These are phyloP conservation scores for Mucor plumbeus DNA, from an alignment of 371 early-diverging fungal genomes.

Conservation along the genomic window DNA sequence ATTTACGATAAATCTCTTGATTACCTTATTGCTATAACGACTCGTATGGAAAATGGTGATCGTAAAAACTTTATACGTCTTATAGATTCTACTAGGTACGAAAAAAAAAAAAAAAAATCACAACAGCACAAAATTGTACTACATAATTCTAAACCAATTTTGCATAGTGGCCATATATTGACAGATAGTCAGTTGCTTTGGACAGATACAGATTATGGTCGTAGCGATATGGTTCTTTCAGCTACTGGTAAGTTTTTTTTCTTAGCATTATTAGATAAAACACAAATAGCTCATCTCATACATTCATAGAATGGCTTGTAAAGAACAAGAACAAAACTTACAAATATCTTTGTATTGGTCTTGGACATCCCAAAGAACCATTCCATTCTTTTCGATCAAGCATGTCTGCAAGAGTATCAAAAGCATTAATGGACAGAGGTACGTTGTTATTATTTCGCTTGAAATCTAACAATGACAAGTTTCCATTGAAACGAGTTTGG, in stretches of 20 bases:
- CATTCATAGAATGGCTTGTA: slow-evolving; percentile 41
- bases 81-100: slow-evolving; percentile 25
- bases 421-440: slow-evolving; percentile 35
- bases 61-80: slow-evolving; percentile 25
- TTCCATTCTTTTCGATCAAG: slow-evolving; percentile 19
- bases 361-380: slow-evolving; percentile 33
- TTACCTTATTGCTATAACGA: slow-evolving; percentile 23
- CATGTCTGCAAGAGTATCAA: slow-evolving; percentile 19
- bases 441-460: slow-evolving; percentile 43
- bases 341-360: slow-evolving; percentile 48
- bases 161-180: slow-evolving; percentile 25
- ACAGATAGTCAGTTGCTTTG: slow-evolving; percentile 18
- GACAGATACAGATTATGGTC: slow-evolving; percentile 17
- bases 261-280: not conserved
- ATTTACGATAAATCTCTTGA: slow-evolving; percentile 21
- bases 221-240: slow-evolving; percentile 30
- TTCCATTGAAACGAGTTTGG: slow-evolving; percentile 38
- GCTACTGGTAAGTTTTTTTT: slow-evolving; percentile 24
- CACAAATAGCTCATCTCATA: not conserved
- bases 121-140: not conserved
- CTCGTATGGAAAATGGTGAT: slow-evolving; percentile 9
- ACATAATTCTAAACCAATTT: not conserved
- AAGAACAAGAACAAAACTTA: slow-evolving; percentile 30
- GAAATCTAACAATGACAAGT: slow-evolving; percentile 21
- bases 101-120: too few relatives aligned